These are phyloP conservation scores for Tagetes patula DNA, from an alignment of 129 eudicot species.

Conservation along the genomic window DNA sequence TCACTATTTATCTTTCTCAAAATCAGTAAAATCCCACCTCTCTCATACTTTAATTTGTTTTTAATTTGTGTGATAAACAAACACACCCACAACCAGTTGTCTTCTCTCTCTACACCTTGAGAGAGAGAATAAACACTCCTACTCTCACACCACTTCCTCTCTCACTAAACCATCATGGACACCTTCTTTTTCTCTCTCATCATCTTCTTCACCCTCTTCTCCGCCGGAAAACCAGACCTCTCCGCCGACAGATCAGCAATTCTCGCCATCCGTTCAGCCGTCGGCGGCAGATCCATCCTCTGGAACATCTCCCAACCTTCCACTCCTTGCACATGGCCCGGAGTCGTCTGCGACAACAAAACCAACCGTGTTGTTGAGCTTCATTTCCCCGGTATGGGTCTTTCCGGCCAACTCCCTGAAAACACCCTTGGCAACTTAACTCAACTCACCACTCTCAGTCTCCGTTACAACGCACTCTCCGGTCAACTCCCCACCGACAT, in stretches of 20 bases:
- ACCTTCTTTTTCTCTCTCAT: constrained; percentile 34
- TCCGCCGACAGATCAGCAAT: constrained; percentile 65
- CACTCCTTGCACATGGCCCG: constrained; percentile 68
- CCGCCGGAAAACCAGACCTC: constrained; percentile 42
- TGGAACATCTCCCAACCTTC: constrained; percentile 70
- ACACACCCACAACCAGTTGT: constrained; percentile 14
- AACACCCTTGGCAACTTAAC: constrained; percentile 58
- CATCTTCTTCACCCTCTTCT: constrained; percentile 21
- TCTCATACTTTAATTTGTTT: neutral
- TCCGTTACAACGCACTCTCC: constrained; percentile 70
- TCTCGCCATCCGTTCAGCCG: constrained; percentile 59
- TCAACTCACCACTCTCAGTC: constrained; percentile 53
- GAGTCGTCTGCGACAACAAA: constrained; percentile 54
- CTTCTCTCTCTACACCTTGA: constrained; percentile 9
- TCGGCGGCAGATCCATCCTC: constrained; percentile 68
- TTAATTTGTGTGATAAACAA: neutral
- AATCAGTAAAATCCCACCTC: neutral
- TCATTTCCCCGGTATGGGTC: constrained; percentile 75
- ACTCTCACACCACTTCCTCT: constrained; percentile 24
- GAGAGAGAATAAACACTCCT: constrained; percentile 26
- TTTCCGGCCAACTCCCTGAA: constrained; percentile 64
- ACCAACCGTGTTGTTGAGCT: constrained; percentile 62
- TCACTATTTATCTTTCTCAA: constrained; percentile 1
- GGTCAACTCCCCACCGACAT: constrained; percentile 59
- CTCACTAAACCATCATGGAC: constrained; percentile 21